Conservation (phyloP, 1,284 basidiomycete genomes). For the Sporisorium reilianum region DNA sequence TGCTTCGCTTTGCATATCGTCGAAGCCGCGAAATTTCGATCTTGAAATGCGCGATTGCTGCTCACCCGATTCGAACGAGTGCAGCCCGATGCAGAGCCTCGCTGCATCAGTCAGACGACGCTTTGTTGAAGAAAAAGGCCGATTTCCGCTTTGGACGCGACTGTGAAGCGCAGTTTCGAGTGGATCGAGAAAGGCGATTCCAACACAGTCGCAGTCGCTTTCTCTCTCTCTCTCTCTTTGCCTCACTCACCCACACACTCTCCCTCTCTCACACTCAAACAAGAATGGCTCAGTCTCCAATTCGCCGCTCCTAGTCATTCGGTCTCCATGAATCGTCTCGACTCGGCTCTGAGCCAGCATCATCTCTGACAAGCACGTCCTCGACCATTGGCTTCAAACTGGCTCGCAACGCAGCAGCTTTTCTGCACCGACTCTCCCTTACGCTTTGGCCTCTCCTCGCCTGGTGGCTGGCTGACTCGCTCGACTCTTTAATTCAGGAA, state of each 20-base stretch:
- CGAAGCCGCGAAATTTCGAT: background rate
- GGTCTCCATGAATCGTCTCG: background rate
- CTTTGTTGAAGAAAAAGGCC: conserved; percentile 1
- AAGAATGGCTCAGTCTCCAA: conserved; percentile 5
- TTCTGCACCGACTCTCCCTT: conserved; percentile 20
- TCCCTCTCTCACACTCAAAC: too few species aligned
- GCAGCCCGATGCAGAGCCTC: too few species aligned
- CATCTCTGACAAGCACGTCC: background rate
- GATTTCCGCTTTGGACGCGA: conserved; percentile 20
- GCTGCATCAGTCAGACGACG: background rate
- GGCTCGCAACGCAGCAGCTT: conserved; percentile 12
- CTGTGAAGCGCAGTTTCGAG: background rate
- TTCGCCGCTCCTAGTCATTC: conserved; percentile 1
- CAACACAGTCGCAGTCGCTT: background rate
- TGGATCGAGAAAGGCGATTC: too few species aligned
- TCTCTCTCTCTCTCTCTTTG: background rate
- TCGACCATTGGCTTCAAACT: background rate
- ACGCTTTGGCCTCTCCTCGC: conserved; percentile 2
- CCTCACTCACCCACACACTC: background rate
- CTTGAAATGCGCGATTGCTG: background rate
- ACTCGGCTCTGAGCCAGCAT: background rate
- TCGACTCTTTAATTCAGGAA: conserved; percentile 5
- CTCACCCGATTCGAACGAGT: background rate
- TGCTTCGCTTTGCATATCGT: background rate
- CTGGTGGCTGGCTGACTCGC: conserved; percentile 3